Conservation (phyloP, 2,329 filamentous ascomycete genomes). For the Neoascochyta sp. region DNA sequence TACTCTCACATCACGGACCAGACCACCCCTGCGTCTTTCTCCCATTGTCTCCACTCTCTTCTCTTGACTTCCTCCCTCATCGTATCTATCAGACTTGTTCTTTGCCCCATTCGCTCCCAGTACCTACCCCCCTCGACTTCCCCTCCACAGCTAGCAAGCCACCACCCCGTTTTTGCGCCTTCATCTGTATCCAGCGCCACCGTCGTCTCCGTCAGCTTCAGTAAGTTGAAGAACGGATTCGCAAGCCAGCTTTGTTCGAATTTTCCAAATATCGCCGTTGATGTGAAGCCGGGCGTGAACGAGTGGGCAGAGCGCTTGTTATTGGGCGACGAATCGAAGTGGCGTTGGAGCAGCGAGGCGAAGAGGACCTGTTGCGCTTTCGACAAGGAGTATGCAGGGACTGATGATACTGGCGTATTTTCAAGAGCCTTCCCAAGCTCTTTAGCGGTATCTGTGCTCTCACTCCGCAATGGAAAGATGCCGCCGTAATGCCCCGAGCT, state of each 20-base stretch:
- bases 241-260: conserved; percentile 7
- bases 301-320: conserved; percentile 6
- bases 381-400: conserved; percentile 5
- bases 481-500: conserved; percentile 10
- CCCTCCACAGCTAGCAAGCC: conserved; percentile 8
- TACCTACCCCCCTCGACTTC: conserved; percentile 6
- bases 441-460: conserved; percentile 1
- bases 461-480: no score
- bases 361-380: conserved; percentile 17
- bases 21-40: conserved; percentile 5
- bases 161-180: conserved; percentile 13
- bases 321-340: conserved; percentile 1
- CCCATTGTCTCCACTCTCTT: conserved; percentile 10
- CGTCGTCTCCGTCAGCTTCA: conserved; percentile 8
- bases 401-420: neutral
- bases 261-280: conserved; percentile 11
- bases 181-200: conserved; percentile 10
- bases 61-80: conserved; percentile 1
- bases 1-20: no score
- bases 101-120: conserved; percentile 9
- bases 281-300: conserved; percentile 11
- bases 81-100: conserved; percentile 10
- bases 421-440: conserved; percentile 1
- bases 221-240: conserved; percentile 9
- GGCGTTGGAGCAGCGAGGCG: conserved; percentile 6